Conservation (phyloP, 805 yeast genomes). For the Candida xiaguanensis region DNA sequence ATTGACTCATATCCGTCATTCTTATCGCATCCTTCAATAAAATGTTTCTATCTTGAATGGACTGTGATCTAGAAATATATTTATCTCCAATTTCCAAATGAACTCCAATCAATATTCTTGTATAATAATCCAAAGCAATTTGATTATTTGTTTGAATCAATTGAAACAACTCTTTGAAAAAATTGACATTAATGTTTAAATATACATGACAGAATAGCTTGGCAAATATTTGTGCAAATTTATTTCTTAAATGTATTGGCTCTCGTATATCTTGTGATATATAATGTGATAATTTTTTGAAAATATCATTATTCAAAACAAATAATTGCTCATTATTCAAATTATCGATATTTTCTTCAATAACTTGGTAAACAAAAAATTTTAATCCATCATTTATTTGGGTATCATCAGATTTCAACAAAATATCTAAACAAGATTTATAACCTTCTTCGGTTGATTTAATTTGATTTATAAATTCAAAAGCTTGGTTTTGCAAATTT, state of each 20-base stretch:
- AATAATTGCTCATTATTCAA: slow-evolving; percentile 45
- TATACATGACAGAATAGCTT: slow-evolving; percentile 35
- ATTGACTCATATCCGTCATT: slow-evolving; percentile 61
- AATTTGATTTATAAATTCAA: slow-evolving; percentile 49
- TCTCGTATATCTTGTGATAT: slow-evolving; percentile 19
- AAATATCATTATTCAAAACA: slow-evolving; percentile 45
- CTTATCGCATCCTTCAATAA: slow-evolving; percentile 80
- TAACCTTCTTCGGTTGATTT: slow-evolving; percentile 55
- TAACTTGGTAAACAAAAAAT: slow-evolving; percentile 68
- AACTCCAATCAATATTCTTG: slow-evolving; percentile 67
- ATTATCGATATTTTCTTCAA: slow-evolving; percentile 51
- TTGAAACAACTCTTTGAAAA: slow-evolving; percentile 28
- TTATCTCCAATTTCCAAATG: slow-evolving; percentile 95
- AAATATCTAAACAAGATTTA: slow-evolving; percentile 50
- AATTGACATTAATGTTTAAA: slow-evolving; percentile 26
- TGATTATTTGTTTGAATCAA: slow-evolving; percentile 17
- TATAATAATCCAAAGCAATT: slow-evolving; percentile 63
- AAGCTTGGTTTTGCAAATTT: slow-evolving; percentile 53
- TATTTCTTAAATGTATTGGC: slow-evolving; percentile 32
- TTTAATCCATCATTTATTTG: slow-evolving; percentile 50
- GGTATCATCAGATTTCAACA: slow-evolving; percentile 20
- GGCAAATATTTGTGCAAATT: slow-evolving; percentile 31
- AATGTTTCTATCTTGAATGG: slow-evolving; percentile 60
- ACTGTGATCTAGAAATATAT: slow-evolving; percentile 66
- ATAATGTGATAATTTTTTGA: slow-evolving; percentile 37